These are phyloP conservation scores for Iodosphaeria phyllophila DNA, from an alignment of 2,329 filamentous ascomycete species.

Conservation along the genomic window DNA sequence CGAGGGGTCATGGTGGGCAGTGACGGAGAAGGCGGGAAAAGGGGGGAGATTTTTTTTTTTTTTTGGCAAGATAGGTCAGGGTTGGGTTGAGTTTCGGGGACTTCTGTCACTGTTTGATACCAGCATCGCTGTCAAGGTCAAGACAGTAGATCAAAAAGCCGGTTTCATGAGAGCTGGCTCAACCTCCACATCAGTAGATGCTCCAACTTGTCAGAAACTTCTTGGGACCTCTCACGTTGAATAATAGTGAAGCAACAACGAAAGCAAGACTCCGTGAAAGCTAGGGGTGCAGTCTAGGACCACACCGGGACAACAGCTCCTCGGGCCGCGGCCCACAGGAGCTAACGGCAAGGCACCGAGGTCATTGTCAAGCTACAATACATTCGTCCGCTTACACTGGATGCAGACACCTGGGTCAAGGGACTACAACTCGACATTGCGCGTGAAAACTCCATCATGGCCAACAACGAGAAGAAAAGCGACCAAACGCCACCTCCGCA, in stretches of 20 bases:
- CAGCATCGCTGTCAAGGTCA: not conserved
- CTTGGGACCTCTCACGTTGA: too few relatives aligned
- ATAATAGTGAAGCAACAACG: too few relatives aligned
- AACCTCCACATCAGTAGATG: not conserved
- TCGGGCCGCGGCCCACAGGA: not conserved
- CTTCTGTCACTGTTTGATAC: not conserved
- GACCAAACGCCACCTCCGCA: conserved; percentile 19
- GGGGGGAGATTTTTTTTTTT: too few relatives aligned
- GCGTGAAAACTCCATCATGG: conserved; percentile 21
- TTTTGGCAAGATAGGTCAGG: not conserved
- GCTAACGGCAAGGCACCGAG: not conserved
- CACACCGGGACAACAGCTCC: not conserved
- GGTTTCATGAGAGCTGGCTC: not conserved
- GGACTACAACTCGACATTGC: conserved; percentile 1
- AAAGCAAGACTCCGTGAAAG: not conserved
- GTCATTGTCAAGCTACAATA: not conserved
- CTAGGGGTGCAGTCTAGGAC: not conserved
- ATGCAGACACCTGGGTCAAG: too few relatives aligned
- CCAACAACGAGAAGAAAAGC: conserved; percentile 32
- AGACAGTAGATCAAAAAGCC: not conserved
- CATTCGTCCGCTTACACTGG: not conserved
- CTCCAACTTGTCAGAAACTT: too few relatives aligned
- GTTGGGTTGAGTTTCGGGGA: not conserved
- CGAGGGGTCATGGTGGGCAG: conserved; percentile 37
- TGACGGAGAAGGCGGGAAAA: too few relatives aligned